A percentile compares a stretch with the other conserved stretches of the same genome.
Evolutionary conservation across 768 basidiomycete genomes (phyloP).

Genomic region (Pleurotus djamor): DNA sequence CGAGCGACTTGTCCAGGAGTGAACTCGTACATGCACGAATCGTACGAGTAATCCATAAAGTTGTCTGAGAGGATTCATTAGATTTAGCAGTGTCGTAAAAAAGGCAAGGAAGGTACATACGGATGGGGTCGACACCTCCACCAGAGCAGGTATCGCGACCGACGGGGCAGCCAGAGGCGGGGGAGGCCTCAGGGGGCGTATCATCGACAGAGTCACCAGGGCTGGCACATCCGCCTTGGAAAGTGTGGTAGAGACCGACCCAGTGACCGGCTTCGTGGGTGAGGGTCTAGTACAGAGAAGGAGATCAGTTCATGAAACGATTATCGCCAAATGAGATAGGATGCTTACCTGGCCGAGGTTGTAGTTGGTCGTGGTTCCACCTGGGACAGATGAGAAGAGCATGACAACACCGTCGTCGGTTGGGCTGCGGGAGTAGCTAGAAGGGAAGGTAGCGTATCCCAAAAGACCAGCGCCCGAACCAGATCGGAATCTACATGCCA

Average conservation of each 20-base stretch:
- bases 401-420: conserved; percentile 49
- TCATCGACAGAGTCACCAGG: conserved; percentile 42
- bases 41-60: conserved; percentile 21
- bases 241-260: conserved; percentile 58
- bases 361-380: conserved; percentile 39
- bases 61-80: background rate
- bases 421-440: conserved; percentile 30
- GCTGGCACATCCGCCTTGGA: conserved; percentile 45
- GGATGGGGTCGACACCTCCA: conserved; percentile 43
- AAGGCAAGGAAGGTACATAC: conserved; percentile 17
- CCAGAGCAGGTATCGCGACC: conserved; percentile 31
- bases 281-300: conserved; percentile 31
- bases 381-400: conserved; percentile 39
- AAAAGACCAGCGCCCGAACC: conserved; percentile 41
- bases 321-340: conserved; percentile 14
- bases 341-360: conserved; percentile 35
- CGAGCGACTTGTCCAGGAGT: conserved; percentile 43
- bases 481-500: conserved; percentile 26
- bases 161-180: conserved; percentile 39
- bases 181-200: conserved; percentile 44
- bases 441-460: conserved; percentile 55
- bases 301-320: conserved; percentile 9
- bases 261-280: conserved; percentile 64
- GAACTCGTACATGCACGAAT: conserved; percentile 49
- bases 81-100: background rate